These are phyloP conservation scores for Tripterygium wilfordii DNA, from an alignment of 177 flowering plant genomes.

Conservation along the genomic window DNA sequence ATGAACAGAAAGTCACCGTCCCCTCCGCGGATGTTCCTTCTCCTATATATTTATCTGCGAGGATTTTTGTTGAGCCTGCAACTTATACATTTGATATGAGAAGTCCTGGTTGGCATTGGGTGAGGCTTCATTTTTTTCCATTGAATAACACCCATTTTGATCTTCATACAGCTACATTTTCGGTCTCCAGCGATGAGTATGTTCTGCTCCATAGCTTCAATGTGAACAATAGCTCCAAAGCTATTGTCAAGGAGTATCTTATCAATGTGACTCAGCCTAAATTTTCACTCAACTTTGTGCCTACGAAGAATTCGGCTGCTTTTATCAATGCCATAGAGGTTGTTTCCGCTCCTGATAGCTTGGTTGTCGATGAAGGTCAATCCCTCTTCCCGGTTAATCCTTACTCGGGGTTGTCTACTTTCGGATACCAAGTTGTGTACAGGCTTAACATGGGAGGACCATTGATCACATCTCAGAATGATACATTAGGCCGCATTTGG, in stretches of 20 bases:
- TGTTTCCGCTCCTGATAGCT: conserved; percentile 58
- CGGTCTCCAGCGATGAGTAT: conserved; percentile 39
- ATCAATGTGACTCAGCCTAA: conserved; percentile 38
- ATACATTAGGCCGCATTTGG: conserved; percentile 69
- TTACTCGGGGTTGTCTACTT: conserved; percentile 27
- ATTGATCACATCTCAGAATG: conserved; percentile 42
- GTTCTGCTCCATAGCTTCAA: conserved; percentile 49
- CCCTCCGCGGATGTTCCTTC: conserved; percentile 24
- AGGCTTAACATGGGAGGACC: conserved; percentile 72
- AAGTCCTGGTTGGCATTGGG: conserved; percentile 72
- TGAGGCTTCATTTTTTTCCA: conserved; percentile 68
- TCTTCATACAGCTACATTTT: conserved; percentile 38
- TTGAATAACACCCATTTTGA: conserved; percentile 27
- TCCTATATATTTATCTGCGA: conserved; percentile 41
- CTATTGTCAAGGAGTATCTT: conserved; percentile 49
- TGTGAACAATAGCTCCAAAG: conserved; percentile 9
- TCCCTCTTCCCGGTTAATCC: conserved; percentile 34
- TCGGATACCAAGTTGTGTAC: conserved; percentile 34
- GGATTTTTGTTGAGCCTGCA: conserved; percentile 40
- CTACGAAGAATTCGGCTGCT: conserved; percentile 45
- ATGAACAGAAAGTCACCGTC: conserved; percentile 23
- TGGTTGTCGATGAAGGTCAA: conserved; percentile 39
- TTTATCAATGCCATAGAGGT: conserved; percentile 75
- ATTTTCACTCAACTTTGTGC: conserved; percentile 39
- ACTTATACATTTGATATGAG: conserved; percentile 44